Evolutionary conservation across 2,329 filamentous ascomycete genomes (phyloP).

Genomic region (Tolypocladium cylindrosporum): DNA sequence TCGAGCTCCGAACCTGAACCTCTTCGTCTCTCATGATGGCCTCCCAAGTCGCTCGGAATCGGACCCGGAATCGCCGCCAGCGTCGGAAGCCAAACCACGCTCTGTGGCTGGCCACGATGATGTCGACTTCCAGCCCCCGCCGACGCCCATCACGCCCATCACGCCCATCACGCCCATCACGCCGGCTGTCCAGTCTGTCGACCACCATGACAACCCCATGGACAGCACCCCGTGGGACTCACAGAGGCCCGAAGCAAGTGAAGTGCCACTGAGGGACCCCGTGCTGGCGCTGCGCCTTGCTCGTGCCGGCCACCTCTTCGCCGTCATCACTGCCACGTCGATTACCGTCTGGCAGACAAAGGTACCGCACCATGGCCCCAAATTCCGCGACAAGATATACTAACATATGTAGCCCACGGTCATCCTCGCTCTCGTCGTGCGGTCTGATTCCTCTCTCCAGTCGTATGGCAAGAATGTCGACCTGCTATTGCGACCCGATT

Average conservation of each 20-base stretch:
- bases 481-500: conserved; percentile 81
- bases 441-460: conserved; percentile 68
- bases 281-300: conserved; percentile 70
- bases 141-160: conserved; percentile 42
- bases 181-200: conserved; percentile 48
- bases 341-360: conserved; percentile 97
- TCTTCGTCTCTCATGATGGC: conserved; percentile 52
- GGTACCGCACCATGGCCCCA: conserved; percentile 37
- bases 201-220: conserved; percentile 35
- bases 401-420: conserved; percentile 60
- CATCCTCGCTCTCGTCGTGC: conserved; percentile 73
- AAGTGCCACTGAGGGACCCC: conserved; percentile 45
- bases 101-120: conserved; percentile 20
- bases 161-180: conserved; percentile 49
- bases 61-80: conserved; percentile 9
- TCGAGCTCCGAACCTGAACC: conserved; percentile 38
- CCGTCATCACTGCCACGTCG: conserved; percentile 73
- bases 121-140: conserved; percentile 21
- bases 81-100: conserved; percentile 10
- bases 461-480: conserved; percentile 80
- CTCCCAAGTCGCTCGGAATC: conserved; percentile 25
- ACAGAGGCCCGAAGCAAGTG: conserved; percentile 13
- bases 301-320: conserved; percentile 72
- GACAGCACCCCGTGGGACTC: conserved; percentile 11
- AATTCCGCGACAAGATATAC: conserved; percentile 3